A percentile compares a stretch with the other conserved stretches of the same genome.
These are phyloP conservation scores for Arthroderma sp. DNA, from an alignment of 2,329 filamentous ascomycete species.

Conservation along the genomic window DNA sequence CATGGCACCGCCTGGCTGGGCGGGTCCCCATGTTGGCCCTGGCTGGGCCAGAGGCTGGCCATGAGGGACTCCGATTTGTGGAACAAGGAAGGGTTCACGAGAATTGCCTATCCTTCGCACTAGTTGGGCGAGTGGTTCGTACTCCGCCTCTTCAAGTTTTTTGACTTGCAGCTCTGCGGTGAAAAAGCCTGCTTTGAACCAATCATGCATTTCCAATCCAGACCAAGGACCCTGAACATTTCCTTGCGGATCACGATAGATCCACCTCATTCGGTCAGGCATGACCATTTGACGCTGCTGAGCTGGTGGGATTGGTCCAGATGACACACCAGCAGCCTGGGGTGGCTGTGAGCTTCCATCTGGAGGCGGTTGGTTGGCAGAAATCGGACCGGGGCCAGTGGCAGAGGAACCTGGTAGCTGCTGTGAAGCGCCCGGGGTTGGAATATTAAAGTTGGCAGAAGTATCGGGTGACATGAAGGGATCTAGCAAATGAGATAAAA, in stretches of 20 bases:
- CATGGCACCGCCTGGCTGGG: slow-evolving; percentile 45
- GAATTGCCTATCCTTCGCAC: slow-evolving; percentile 95
- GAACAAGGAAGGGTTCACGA: slow-evolving; percentile 90
- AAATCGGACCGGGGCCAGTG: slow-evolving; percentile 16
- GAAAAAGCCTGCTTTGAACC: slow-evolving; percentile 98
- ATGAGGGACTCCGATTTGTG: slow-evolving; percentile 89
- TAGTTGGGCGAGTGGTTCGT: slow-evolving; percentile 86
- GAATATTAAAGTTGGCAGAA: slow-evolving; percentile 16
- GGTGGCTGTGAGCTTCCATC: slow-evolving; percentile 22
- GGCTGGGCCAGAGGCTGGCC: slow-evolving; percentile 50
- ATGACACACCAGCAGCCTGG: slow-evolving; percentile 27
- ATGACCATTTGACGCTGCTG: slow-evolving; percentile 90
- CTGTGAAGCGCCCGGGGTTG: slow-evolving; percentile 20
- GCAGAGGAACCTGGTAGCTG: slow-evolving; percentile 26
- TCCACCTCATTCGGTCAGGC: slow-evolving; percentile 98
- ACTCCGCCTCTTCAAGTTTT: slow-evolving; percentile 84
- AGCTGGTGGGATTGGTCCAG: slow-evolving; percentile 52
- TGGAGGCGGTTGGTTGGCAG: slow-evolving; percentile 16
- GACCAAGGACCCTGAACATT: slow-evolving; percentile 90
- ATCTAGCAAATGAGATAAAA: slow-evolving; percentile 12
- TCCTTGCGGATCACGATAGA: slow-evolving; percentile 89
- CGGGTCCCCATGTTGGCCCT: slow-evolving; percentile 35
- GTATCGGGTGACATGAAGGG: slow-evolving; percentile 20
- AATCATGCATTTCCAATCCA: slow-evolving; percentile 97
- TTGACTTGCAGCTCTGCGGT: slow-evolving; percentile 88